Base-by-base conservation (phyloP, 2,329 filamentous ascomycete species). In the Phaeosphaeria sp. region DNA sequence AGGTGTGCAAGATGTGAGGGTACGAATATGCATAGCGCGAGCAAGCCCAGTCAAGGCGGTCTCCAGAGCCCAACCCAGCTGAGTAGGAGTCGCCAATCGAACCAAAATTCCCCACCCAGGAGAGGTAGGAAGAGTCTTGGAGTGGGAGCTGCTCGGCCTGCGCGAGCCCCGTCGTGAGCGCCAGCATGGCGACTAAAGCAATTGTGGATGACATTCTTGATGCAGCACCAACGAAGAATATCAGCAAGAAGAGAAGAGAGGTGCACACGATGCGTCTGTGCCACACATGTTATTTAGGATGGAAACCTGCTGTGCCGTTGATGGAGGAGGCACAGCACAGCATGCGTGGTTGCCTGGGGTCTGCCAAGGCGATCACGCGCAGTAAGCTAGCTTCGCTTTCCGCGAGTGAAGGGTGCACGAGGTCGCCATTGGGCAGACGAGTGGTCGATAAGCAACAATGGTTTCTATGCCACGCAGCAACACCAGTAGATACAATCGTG, bases 51-150 rank as follows among this genome's bases (percentile, higher is more conserved):
- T 74, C 68, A 6, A 72, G 51, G 15, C 68, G 64, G 15, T 53
- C 33, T 18, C 72, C 71, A 15, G 67, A 63, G 17, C 72, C 71
- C 2, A 75, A 49, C 17, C 72, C 73, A 20, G 73, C 66, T 15
- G 71, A 61, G 56, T 74, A 75, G 0, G 71, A 74, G 51, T 75
- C 72, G 44, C 71, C 71, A 13, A 75, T 66, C 0, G 71, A 72
- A 8, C 69, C 70, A 45, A 71, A 68, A 6, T 39, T 69, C 7
- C 56, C 56, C 30, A 74, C 64, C 68, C 67, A 72, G 18, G 67
- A 55, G 27, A 63, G 60, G 13, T 33, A 46, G 13, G 42, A 6
- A 17, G 40, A 17, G 13, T 27, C 25, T 13, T 9, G 15, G 2
- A 57, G 15, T 22, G 56, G 54, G 5, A 56, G 2, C 42, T 67